A percentile compares a stretch with the other conserved stretches of the same genome.
phyloP scores from a whole-genome alignment of 148 eudicot genomes.

The Limonium bicolor region DNA sequence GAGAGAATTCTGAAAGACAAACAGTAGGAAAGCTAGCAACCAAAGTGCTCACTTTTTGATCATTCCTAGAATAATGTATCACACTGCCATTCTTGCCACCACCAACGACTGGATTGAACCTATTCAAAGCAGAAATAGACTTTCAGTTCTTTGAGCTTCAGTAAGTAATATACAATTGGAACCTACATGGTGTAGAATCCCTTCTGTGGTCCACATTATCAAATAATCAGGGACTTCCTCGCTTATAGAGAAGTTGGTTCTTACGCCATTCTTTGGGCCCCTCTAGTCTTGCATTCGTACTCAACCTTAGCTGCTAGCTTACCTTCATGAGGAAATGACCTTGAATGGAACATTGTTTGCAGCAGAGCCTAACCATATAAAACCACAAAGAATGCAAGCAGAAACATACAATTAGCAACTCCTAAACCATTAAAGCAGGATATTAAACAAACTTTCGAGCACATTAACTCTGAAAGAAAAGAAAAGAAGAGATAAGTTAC shows the following conservation, averaged over 20 bases:
- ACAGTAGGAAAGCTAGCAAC: not conserved
- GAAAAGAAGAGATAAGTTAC: conserved; percentile 17
- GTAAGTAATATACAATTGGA: no score
- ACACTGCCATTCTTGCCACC: conserved; percentile 88
- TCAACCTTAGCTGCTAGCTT: conserved; percentile 89
- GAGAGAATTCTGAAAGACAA: conserved; percentile 1
- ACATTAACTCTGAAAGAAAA: not conserved
- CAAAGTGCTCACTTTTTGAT: conserved; percentile 54
- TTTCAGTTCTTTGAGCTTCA: no score
- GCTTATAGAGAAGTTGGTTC: conserved; percentile 11
- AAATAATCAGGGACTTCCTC: not conserved
- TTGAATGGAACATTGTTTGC: conserved; percentile 71
- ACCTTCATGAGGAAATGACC: conserved; percentile 53
- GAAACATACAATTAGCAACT: no score
- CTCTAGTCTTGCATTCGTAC: conserved; percentile 90
- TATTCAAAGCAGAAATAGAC: conserved; percentile 11
- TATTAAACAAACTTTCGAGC: not conserved
- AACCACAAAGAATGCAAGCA: no score
- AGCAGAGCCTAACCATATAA: conserved; percentile 48
- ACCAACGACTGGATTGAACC: conserved; percentile 96
- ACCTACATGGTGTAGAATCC: no score
- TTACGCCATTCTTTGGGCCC: conserved; percentile 99
- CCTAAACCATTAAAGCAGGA: no score
- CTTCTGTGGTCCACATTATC: not conserved
- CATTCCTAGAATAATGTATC: conserved; percentile 89